A percentile compares a stretch with the other conserved stretches of the same genome.
Evolutionary conservation across 2,329 filamentous ascomycete species (phyloP).

Genomic region (Calycina marina): DNA sequence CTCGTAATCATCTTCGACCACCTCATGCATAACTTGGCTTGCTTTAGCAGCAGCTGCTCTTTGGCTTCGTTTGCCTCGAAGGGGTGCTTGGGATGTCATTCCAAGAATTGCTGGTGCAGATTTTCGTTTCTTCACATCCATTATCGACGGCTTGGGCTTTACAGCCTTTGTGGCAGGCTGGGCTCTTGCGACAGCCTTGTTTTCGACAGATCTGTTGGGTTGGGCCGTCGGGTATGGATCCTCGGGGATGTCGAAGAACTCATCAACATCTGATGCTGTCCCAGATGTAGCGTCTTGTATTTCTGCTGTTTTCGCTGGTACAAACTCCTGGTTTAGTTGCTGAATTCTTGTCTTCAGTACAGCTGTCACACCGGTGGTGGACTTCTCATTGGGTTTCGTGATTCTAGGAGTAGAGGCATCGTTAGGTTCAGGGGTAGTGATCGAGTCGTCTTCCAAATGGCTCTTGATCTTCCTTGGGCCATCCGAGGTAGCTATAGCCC

Average conservation of each 20-base stretch:
- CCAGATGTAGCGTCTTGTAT: background rate
- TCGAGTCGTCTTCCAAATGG: background rate
- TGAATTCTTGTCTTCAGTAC: background rate
- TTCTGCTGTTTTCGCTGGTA: background rate
- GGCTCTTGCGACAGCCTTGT: too few relatives aligned
- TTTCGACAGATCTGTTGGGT: too few relatives aligned
- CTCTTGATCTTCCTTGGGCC: background rate
- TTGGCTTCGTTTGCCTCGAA: background rate
- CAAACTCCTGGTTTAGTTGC: background rate
- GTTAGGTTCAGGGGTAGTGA: background rate
- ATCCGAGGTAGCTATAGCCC: background rate
- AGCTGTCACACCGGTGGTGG: background rate
- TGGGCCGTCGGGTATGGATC: too few relatives aligned
- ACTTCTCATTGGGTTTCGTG: background rate
- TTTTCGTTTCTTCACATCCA: background rate
- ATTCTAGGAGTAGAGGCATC: background rate
- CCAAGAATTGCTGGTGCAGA: background rate
- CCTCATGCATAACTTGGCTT: background rate
- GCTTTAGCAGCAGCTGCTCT: background rate
- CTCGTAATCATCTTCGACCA: background rate
- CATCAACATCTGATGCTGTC: background rate
- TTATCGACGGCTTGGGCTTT: background rate
- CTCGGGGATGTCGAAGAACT: too few relatives aligned
- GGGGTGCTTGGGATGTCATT: background rate
- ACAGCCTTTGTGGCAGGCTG: background rate